Conservation (phyloP, 2,329 filamentous ascomycete genomes). For the Ophiostoma sp. region DNA sequence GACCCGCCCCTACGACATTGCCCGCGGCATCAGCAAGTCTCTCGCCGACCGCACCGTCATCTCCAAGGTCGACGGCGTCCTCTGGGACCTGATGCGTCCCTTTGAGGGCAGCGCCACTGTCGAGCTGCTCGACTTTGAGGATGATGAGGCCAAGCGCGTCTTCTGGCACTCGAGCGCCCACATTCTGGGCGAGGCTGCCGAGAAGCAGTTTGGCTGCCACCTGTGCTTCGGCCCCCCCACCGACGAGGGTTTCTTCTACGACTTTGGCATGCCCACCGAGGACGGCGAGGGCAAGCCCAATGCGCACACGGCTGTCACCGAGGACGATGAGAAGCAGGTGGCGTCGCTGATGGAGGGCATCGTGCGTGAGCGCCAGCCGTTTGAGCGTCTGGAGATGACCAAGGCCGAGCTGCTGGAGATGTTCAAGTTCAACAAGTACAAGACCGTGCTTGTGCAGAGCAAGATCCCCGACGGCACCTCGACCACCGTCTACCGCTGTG, state of each 20-base stretch:
- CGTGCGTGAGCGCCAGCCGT: conserved; percentile 94
- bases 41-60: conserved; percentile 82
- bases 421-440: conserved; percentile 98
- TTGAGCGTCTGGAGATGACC: conserved; percentile 80
- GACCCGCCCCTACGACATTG: conserved; percentile 77
- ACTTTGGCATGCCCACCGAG: conserved; percentile 78
- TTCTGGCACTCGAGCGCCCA: conserved; percentile 98
- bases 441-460: conserved; percentile 94
- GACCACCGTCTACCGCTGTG: conserved; percentile 91
- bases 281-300: conserved; percentile 32
- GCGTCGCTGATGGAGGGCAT: conserved; percentile 76
- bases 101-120: conserved; percentile 83
- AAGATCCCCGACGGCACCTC: conserved; percentile 83
- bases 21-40: conserved; percentile 75
- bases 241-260: conserved; percentile 91
- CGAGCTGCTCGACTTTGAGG: conserved; percentile 74
- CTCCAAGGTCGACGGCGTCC: conserved; percentile 71
- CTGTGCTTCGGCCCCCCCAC: conserved; percentile 92
- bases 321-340: conserved; percentile 76
- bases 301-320: conserved; percentile 53
- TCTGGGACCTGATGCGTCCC: conserved; percentile 91
- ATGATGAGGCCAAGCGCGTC: conserved; percentile 74
- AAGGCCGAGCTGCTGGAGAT: conserved; percentile 92
- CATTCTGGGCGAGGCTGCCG: conserved; percentile 89
- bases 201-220: conserved; percentile 83